Percentiles rank a stretch among this genome's conserved stretches.
Evolutionary conservation across 805 yeast genomes (phyloP).

Genomic region (Schwanniomyces polymorphus): DNA sequence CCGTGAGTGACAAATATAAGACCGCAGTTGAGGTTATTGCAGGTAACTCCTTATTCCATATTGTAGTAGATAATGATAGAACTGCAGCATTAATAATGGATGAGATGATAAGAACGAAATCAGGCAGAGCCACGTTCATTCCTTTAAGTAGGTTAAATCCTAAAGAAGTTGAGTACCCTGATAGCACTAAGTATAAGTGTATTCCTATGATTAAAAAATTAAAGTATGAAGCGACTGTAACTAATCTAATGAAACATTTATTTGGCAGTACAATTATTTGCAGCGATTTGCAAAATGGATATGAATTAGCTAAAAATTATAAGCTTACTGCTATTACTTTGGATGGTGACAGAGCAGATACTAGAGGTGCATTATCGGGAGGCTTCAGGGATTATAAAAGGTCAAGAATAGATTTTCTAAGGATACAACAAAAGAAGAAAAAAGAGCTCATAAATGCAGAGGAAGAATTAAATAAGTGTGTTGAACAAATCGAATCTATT

Average conservation of each 20-base stretch:
- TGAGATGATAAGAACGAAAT: conserved; percentile 63
- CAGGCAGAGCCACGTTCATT: conserved; percentile 88
- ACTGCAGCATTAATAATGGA: conserved; percentile 81
- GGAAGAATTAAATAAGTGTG: conserved; percentile 37
- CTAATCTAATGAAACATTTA: conserved; percentile 71
- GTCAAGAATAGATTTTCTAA: conserved; percentile 72
- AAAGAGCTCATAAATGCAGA: conserved; percentile 32
- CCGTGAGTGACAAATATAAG: conserved; percentile 78
- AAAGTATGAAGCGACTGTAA: conserved; percentile 55
- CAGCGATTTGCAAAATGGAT: conserved; percentile 64
- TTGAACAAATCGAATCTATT: conserved; percentile 35
- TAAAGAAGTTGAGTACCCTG: conserved; percentile 54
- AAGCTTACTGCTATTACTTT: conserved; percentile 78
- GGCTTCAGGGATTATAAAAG: conserved; percentile 73
- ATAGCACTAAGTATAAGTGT: conserved; percentile 52
- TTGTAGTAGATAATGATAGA: conserved; percentile 84
- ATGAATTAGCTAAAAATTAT: conserved; percentile 60
- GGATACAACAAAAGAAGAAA: conserved; percentile 52
- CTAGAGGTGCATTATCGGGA: conserved; percentile 82
- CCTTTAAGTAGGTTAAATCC: conserved; percentile 73
- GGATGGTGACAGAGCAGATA: conserved; percentile 89
- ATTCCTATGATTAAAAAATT: conserved; percentile 80
- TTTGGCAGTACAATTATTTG: conserved; percentile 83
- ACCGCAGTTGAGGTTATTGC: conserved; percentile 88
- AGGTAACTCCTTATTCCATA: conserved; percentile 81